Conservation (phyloP, 2,329 filamentous ascomycete species). For the Fusarium sp. region DNA sequence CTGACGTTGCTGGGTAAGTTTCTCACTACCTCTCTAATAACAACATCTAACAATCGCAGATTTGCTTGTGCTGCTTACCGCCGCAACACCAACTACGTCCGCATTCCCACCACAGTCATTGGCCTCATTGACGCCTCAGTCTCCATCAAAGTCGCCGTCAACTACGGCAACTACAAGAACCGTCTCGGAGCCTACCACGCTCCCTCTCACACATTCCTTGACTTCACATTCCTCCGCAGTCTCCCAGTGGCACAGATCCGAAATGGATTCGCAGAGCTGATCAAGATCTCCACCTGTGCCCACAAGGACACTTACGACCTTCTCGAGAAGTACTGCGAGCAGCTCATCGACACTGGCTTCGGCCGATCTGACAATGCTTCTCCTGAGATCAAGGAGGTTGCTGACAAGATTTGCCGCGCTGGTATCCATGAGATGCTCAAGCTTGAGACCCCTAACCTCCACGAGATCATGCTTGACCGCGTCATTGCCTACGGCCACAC, state of each 20-base stretch:
- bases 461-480: slow-evolving; percentile 78
- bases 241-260: slow-evolving; percentile 76
- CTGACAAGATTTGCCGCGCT: slow-evolving; percentile 76
- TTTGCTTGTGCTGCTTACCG: slow-evolving; percentile 80
- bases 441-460: slow-evolving; percentile 79
- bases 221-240: slow-evolving; percentile 79
- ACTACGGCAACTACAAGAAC: slow-evolving; percentile 83
- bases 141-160: slow-evolving; percentile 83
- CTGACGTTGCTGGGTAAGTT: slow-evolving; percentile 78
- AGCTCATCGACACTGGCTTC: slow-evolving; percentile 74
- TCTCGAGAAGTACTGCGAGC: slow-evolving; percentile 77
- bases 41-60: slow-evolving; percentile 53
- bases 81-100: slow-evolving; percentile 80
- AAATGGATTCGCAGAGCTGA: slow-evolving; percentile 80
- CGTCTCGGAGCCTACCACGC: slow-evolving; percentile 80
- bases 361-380: slow-evolving; percentile 70
- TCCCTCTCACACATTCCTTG: slow-evolving; percentile 78
- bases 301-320: slow-evolving; percentile 75
- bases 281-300: slow-evolving; percentile 81
- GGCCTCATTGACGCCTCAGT: slow-evolving; percentile 82
- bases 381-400: slow-evolving; percentile 69
- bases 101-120: slow-evolving; percentile 80
- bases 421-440: slow-evolving; percentile 81
- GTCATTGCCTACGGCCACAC: slow-evolving; percentile 82
- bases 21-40: slow-evolving; percentile 44